phyloP scores from a whole-genome alignment of 164 flowering plant species.

The Umbellularia californica region DNA sequence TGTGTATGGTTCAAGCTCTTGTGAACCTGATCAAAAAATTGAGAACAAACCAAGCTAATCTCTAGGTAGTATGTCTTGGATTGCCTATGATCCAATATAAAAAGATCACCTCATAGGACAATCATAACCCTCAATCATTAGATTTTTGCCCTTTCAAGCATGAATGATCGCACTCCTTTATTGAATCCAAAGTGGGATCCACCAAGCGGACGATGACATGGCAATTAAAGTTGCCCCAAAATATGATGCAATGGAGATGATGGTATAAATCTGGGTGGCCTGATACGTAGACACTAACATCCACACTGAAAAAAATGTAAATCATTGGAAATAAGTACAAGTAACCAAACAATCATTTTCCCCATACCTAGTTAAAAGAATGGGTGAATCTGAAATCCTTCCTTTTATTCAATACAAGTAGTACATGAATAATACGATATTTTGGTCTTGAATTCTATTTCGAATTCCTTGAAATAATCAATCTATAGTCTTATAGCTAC shows the following conservation, averaged over 20 bases:
- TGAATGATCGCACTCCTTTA: no score
- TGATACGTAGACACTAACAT: background rate
- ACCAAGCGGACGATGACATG: background rate
- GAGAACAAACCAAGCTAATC: background rate
- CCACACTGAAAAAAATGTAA: background rate
- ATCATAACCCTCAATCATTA: no score
- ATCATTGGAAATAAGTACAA: background rate
- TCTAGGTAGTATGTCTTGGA: no score
- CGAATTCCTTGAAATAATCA: constrained; percentile 1
- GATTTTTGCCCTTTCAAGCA: no score
- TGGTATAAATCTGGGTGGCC: no score
- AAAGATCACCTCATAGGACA: no score
- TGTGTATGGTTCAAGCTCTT: background rate
- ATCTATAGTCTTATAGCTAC: background rate
- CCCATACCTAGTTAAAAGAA: background rate
- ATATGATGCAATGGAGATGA: background rate
- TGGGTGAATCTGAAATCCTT: background rate
- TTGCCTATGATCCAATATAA: no score
- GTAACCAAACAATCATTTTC: background rate
- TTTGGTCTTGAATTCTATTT: background rate
- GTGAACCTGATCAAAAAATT: background rate
- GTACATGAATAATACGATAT: background rate
- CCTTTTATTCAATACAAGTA: constrained; percentile 2
- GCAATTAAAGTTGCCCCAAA: background rate
- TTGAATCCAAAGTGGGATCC: background rate